Conservation (phyloP, 1,139 yeast genomes). For the Suhomyces guaymorum region DNA sequence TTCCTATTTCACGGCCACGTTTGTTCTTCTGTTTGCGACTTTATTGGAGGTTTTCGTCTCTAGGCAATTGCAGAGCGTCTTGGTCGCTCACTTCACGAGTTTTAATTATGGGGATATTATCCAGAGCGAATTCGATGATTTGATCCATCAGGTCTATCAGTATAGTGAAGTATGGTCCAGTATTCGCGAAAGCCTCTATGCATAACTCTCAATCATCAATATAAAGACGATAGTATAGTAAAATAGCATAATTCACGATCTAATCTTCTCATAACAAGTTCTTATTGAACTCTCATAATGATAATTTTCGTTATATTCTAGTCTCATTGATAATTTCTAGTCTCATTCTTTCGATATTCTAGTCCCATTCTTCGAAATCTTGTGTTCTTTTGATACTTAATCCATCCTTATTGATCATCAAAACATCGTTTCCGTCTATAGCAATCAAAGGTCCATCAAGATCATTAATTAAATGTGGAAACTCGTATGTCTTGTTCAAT, state of each 20-base stretch:
- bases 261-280: too few relatives aligned
- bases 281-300: too few relatives aligned
- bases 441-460: conserved; percentile 84
- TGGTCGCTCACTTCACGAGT: conserved; percentile 13
- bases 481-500: conserved; percentile 66
- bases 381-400: conserved; percentile 46
- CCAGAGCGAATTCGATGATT: conserved; percentile 10
- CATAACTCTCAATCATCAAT: too few relatives aligned
- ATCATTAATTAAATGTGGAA: conserved; percentile 67
- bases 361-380: conserved; percentile 51
- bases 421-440: conserved; percentile 61
- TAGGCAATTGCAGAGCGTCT: conserved; percentile 10
- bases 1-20: conserved; percentile 37
- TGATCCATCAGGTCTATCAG: conserved; percentile 2
- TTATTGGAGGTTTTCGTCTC: conserved; percentile 10
- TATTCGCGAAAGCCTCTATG: conserved; percentile 1
- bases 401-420: conserved; percentile 63
- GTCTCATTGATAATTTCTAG: too few relatives aligned
- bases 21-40: conserved; percentile 17
- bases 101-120: conserved; percentile 7
- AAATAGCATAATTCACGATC: too few relatives aligned
- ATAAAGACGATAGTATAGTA: too few relatives aligned
- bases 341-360: too few relatives aligned
- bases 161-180: conserved; percentile 4
- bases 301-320: too few relatives aligned